Evolutionary conservation across 148 eudicot genomes (phyloP).

Genomic region (Linanthus parryae): DNA sequence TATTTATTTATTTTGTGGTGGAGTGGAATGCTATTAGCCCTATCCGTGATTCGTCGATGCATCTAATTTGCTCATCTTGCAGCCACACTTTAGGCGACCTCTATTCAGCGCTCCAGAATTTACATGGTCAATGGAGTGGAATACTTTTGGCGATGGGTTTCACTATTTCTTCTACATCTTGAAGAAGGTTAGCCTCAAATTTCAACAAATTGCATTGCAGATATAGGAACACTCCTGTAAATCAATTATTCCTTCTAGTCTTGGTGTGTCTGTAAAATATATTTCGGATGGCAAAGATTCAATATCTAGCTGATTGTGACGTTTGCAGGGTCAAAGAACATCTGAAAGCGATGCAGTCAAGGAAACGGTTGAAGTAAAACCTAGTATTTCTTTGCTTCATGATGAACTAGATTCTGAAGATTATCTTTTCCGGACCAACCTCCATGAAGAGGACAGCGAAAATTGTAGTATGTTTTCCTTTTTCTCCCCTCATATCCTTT

Average conservation of each 20-base stretch:
- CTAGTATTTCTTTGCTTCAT: constrained; percentile 51
- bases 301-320: too few species aligned
- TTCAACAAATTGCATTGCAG: neutral
- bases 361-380: constrained; percentile 24
- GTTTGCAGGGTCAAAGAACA: constrained; percentile 59
- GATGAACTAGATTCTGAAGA: constrained; percentile 88
- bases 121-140: constrained; percentile 85
- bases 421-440: constrained; percentile 60
- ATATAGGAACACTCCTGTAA: neutral
- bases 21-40: too few species aligned
- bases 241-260: too few species aligned
- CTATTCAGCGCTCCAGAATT: constrained; percentile 63
- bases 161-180: constrained; percentile 89
- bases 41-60: too few species aligned
- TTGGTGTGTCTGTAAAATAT: too few species aligned
- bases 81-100: constrained; percentile 96
- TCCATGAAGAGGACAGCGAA: constrained; percentile 36
- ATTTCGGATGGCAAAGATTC: too few species aligned
- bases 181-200: constrained; percentile 55
- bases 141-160: constrained; percentile 91
- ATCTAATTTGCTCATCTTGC: constrained; percentile 14
- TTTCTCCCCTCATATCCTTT: neutral
- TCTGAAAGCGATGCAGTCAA: constrained; percentile 17
- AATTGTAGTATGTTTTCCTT: neutral
- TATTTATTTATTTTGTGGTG: neutral